Conservation (phyloP, 75 land plant species). For the Larix kaempferi region DNA sequence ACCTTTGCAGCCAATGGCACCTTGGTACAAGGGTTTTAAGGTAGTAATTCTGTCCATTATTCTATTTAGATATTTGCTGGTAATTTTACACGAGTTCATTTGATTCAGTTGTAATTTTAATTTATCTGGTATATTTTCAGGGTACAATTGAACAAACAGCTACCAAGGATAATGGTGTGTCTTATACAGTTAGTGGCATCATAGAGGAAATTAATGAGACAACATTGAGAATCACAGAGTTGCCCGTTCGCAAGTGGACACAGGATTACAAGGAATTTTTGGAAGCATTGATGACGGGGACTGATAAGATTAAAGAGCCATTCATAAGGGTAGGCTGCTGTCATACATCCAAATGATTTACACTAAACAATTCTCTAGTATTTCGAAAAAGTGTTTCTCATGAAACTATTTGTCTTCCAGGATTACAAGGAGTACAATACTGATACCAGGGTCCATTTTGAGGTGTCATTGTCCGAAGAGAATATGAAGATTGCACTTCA, state of each 20-base stretch:
- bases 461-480: constrained; percentile 65
- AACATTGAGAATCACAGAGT: constrained; percentile 76
- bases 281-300: constrained; percentile 47
- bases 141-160: constrained; percentile 84
- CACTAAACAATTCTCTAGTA: background rate
- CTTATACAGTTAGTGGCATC: constrained; percentile 75
- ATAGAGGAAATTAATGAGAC: constrained; percentile 81
- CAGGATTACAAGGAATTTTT: constrained; percentile 94
- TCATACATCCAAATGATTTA: background rate
- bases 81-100: background rate
- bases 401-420: constrained; percentile 28
- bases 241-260: constrained; percentile 91
- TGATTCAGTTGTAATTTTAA: background rate
- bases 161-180: constrained; percentile 64
- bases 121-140: constrained; percentile 15
- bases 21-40: constrained; percentile 98
- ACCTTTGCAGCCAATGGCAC: constrained; percentile 81
- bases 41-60: constrained; percentile 14
- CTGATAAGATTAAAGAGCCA: constrained; percentile 76
- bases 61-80: background rate
- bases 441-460: constrained; percentile 67
- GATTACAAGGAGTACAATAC: constrained; percentile 67
- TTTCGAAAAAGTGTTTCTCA: background rate
- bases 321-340: constrained; percentile 65
- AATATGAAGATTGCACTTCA: constrained; percentile 62